Percentiles rank a stretch among this genome's conserved stretches.
Conservation (phyloP, 768 basidiomycete species). For the Harrya chromipes region DNA sequence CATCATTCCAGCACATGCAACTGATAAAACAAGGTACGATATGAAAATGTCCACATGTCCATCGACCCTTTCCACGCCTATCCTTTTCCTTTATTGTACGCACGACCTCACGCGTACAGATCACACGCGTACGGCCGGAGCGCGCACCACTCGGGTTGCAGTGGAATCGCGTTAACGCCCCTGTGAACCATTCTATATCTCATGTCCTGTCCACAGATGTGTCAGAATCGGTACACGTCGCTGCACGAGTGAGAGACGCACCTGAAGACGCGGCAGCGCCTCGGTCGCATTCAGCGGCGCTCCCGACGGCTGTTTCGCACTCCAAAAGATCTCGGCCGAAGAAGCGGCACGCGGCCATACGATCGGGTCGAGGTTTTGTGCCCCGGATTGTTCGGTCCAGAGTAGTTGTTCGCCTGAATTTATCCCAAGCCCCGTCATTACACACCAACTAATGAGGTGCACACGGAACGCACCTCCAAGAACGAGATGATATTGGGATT, state of each 20-base stretch:
- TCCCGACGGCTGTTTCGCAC: conserved; percentile 37
- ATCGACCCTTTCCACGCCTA: too few relatives aligned
- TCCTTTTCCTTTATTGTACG: too few relatives aligned
- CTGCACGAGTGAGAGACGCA: background rate
- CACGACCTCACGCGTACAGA: conserved; percentile 16
- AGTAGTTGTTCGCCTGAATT: conserved; percentile 36
- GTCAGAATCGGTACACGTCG: background rate
- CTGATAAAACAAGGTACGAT: too few relatives aligned
- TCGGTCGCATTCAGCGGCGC: conserved; percentile 31
- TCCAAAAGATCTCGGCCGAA: conserved; percentile 56
- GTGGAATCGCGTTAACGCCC: conserved; percentile 43
- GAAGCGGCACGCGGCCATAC: conserved; percentile 49
- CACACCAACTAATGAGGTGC: background rate
- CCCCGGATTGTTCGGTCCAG: conserved; percentile 46
- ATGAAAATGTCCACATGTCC: too few relatives aligned
- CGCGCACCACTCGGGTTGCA: conserved; percentile 61
- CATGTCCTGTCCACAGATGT: conserved; percentile 31
- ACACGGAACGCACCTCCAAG: conserved; percentile 30
- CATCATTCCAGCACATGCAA: too few relatives aligned
- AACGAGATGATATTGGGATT: conserved; percentile 35
- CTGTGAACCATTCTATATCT: conserved; percentile 47
- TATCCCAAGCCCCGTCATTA: background rate
- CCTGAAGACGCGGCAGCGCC: conserved; percentile 49
- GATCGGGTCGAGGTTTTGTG: conserved; percentile 41
- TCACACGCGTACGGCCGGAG: conserved; percentile 47